Conservation (phyloP, 2,329 filamentous ascomycete genomes). For the Pseudogymnoascus sp. region DNA sequence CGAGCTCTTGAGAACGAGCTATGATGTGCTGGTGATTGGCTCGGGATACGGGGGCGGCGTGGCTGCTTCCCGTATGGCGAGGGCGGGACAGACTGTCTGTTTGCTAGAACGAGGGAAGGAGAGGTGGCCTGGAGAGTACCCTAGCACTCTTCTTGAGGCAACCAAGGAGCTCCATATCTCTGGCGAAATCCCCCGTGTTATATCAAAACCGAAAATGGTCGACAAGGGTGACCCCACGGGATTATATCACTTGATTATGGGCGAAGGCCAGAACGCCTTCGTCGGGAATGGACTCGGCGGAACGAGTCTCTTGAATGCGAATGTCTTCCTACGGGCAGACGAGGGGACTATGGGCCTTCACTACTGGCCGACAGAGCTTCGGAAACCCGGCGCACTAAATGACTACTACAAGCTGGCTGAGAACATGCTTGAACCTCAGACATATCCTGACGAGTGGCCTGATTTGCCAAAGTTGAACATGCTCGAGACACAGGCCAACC, state of each 20-base stretch:
- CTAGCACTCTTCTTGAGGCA: conserved; percentile 39
- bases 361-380: conserved; percentile 52
- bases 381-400: conserved; percentile 36
- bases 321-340: conserved; percentile 57
- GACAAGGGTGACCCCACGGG: conserved; percentile 48
- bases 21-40: conserved; percentile 61
- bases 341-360: conserved; percentile 43
- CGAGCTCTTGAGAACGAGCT: conserved; percentile 47
- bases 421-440: conserved; percentile 48
- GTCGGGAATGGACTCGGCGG: conserved; percentile 47
- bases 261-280: conserved; percentile 54
- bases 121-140: conserved; percentile 60
- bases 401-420: conserved; percentile 50
- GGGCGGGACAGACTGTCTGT: conserved; percentile 52
- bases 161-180: conserved; percentile 48
- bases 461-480: conserved; percentile 49
- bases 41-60: conserved; percentile 63
- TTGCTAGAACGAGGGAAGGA: conserved; percentile 58
- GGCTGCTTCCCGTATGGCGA: conserved; percentile 56
- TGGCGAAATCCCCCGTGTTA: conserved; percentile 42
- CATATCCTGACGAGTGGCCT: conserved; percentile 52
- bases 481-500: conserved; percentile 48
- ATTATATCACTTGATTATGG: conserved; percentile 56
- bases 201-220: conserved; percentile 35
- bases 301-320: conserved; percentile 59